Conservation (phyloP, 2,329 filamentous ascomycete genomes). For the Fusarium mangiferae region DNA sequence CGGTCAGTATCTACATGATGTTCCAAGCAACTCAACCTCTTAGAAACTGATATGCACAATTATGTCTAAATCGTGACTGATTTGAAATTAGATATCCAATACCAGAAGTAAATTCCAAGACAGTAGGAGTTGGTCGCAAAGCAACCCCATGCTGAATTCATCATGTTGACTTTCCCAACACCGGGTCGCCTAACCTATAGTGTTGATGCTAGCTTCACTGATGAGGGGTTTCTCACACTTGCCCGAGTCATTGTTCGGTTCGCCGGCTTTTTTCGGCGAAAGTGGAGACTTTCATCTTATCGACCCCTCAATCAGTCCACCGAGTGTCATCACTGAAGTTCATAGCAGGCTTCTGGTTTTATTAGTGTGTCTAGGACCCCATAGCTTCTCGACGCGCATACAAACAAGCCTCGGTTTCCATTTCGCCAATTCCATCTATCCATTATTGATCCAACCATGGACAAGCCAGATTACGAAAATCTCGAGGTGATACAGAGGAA, state of each 20-base stretch:
- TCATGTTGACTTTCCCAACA: too few relatives aligned
- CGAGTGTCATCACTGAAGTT: background rate
- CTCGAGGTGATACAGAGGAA: slow-evolving; percentile 14
- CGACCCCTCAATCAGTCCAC: background rate
- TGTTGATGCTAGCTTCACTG: background rate
- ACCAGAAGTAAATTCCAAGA: background rate
- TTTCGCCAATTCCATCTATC: fast-evolving
- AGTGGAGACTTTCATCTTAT: background rate
- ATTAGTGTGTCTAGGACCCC: background rate
- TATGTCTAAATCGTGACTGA: too few relatives aligned
- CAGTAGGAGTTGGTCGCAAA: background rate
- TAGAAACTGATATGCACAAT: too few relatives aligned
- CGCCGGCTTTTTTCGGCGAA: slow-evolving; percentile 12
- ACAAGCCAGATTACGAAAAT: slow-evolving; percentile 14
- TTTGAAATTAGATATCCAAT: too few relatives aligned
- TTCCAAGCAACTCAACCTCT: too few relatives aligned
- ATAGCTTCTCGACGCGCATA: background rate
- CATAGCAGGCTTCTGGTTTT: background rate
- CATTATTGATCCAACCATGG: background rate
- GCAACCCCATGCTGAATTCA: fast-evolving
- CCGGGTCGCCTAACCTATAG: background rate
- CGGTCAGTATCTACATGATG: too few relatives aligned
- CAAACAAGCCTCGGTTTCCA: background rate
- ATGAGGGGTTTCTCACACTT: background rate
- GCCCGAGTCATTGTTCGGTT: background rate